Conservation (phyloP, 177 flowering plant species). For the Vitis hybrid region DNA sequence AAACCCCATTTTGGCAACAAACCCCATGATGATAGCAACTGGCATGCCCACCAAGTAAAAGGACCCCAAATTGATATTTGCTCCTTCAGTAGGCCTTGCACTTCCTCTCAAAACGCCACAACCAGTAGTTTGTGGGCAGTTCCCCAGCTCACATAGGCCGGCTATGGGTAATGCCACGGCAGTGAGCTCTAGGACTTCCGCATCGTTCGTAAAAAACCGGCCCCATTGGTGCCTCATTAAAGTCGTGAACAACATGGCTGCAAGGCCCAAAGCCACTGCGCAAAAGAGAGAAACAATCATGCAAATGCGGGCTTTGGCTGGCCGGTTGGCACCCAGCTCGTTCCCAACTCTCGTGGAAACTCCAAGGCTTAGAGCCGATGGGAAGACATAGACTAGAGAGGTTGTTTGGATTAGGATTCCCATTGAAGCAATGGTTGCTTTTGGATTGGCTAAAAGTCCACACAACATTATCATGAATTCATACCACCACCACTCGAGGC, state of each 20-base stretch:
- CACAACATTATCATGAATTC: constrained; percentile 88
- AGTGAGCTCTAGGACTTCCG: constrained; percentile 66
- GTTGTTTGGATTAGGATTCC: constrained; percentile 92
- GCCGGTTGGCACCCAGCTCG: constrained; percentile 79
- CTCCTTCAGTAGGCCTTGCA: constrained; percentile 78
- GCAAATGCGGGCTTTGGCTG: constrained; percentile 66
- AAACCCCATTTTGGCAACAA: constrained; percentile 65
- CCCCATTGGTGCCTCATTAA: constrained; percentile 82
- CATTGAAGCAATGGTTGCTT: constrained; percentile 87
- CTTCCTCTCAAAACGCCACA: constrained; percentile 90
- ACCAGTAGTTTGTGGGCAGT: constrained; percentile 95
- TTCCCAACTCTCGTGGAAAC: constrained; percentile 84
- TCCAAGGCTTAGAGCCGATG: constrained; percentile 73
- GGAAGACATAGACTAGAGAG: constrained; percentile 82
- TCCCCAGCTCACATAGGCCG: constrained; percentile 93
- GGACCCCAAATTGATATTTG: constrained; percentile 85
- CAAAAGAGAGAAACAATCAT: constrained; percentile 57
- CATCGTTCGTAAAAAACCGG: constrained; percentile 62
- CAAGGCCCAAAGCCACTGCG: constrained; percentile 59
- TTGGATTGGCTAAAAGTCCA: constrained; percentile 68
- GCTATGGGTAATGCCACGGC: constrained; percentile 77
- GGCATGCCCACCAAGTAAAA: constrained; percentile 96
- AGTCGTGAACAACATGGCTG: constrained; percentile 60
- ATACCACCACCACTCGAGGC: constrained; percentile 99
- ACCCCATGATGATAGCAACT: constrained; percentile 69